Conservation (phyloP, 495 filamentous ascomycete species). For the Daldinia bambusicola region DNA sequence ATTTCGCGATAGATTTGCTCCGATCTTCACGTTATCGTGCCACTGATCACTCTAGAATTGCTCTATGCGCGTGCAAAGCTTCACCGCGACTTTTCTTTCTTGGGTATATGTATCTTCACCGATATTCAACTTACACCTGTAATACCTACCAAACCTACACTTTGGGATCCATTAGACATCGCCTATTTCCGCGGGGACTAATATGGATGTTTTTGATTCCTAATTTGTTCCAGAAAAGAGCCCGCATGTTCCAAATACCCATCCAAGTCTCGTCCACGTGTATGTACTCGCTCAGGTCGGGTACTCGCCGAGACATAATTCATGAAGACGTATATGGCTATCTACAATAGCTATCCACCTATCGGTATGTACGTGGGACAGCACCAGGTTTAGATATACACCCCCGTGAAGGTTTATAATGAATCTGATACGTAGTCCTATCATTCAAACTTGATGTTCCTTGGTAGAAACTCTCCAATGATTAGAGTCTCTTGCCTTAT, state of each 20-base stretch:
- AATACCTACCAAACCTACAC: neutral
- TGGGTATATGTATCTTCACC: constrained; percentile 8
- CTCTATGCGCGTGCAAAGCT: neutral
- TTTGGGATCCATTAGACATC: too few relatives aligned
- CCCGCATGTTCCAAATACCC: neutral
- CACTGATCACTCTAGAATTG: constrained; percentile 2
- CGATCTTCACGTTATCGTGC: constrained; percentile 13
- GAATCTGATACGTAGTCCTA: neutral
- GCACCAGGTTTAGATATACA: neutral
- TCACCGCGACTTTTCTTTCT: constrained; percentile 23
- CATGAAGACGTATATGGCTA: neutral
- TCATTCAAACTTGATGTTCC: constrained; percentile 9
- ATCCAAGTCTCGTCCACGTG: neutral
- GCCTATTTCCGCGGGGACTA: too few relatives aligned
- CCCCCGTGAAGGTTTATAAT: neutral
- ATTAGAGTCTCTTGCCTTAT: neutral
- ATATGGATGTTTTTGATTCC: too few relatives aligned
- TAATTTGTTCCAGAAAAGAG: neutral
- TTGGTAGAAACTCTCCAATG: constrained; percentile 10
- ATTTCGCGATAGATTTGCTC: constrained; percentile 10
- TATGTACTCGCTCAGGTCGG: constrained; percentile 4
- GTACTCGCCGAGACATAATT: neutral
- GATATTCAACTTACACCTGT: neutral
- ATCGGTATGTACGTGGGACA: neutral
- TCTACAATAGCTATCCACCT: neutral